Percentiles rank a stretch among this genome's conserved stretches.
These are phyloP conservation scores for Takakia lepidozioides DNA, from an alignment of 225 moss, liverwort and hornwort species.

Conservation along the genomic window DNA sequence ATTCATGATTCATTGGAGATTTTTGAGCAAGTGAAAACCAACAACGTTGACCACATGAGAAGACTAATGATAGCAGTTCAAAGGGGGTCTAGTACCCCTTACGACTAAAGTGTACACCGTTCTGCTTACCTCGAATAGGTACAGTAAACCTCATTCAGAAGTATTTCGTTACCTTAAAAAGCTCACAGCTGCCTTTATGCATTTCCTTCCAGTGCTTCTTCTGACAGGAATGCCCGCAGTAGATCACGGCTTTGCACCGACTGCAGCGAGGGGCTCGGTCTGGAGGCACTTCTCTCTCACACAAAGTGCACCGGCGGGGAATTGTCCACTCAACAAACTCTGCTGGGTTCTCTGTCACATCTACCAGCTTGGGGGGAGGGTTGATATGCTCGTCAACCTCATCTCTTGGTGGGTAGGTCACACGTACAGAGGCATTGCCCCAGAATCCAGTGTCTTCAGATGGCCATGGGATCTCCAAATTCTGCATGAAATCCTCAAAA, in stretches of 20 bases:
- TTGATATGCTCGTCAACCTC: constrained; percentile 35
- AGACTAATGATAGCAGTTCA: no score
- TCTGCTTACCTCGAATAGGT: no score
- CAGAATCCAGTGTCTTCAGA: constrained; percentile 28
- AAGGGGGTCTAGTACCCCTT: no score
- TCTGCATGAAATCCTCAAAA: constrained; percentile 39
- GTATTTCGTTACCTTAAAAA: constrained; percentile 46
- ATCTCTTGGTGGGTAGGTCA: constrained; percentile 38
- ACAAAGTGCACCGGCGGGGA: constrained; percentile 46
- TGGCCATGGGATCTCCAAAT: constrained; percentile 37
- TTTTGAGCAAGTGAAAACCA: no score
- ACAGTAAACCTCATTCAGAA: no score
- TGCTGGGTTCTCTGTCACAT: constrained; percentile 22
- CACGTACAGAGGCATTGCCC: constrained; percentile 37
- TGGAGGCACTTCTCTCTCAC: constrained; percentile 50
- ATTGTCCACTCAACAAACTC: constrained; percentile 24
- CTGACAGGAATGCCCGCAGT: constrained; percentile 50
- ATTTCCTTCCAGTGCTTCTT: constrained; percentile 59
- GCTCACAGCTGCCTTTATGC: constrained; percentile 54
- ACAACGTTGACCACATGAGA: no score
- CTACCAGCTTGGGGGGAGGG: constrained; percentile 40
- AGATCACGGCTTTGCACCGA: constrained; percentile 57
- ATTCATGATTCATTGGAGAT: no score
- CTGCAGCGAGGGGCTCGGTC: constrained; percentile 52
- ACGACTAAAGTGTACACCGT: no score